These are phyloP conservation scores for Leishmania mexicana DNA, from an alignment of 208 protist species.

Conservation along the genomic window DNA sequence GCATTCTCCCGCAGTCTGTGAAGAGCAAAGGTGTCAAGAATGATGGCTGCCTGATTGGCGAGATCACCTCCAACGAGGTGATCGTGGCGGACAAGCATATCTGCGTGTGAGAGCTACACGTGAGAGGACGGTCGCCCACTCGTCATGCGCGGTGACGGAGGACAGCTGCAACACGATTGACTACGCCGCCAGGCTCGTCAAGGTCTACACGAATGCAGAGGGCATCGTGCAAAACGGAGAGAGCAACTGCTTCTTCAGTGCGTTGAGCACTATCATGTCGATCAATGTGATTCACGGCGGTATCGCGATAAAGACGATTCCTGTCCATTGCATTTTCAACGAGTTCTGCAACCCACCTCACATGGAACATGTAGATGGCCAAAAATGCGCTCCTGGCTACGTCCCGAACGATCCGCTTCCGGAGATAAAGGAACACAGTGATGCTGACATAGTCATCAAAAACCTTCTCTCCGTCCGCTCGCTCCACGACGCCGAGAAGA, in stretches of 20 bases:
- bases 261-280: constrained; percentile 40
- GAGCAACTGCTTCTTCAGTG: constrained; percentile 36
- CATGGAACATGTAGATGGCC: constrained; percentile 34
- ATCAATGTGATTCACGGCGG: constrained; percentile 58
- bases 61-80: constrained; percentile 61
- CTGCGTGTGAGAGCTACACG: constrained; percentile 31
- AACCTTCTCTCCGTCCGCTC: constrained; percentile 29
- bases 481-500: constrained; percentile 32
- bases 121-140: constrained; percentile 43
- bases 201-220: constrained; percentile 51
- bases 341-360: constrained; percentile 47
- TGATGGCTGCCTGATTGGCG: constrained; percentile 60
- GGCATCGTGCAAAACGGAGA: constrained; percentile 27
- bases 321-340: constrained; percentile 40
- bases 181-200: constrained; percentile 52
- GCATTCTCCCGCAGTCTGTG: constrained; percentile 39
- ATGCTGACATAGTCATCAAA: constrained; percentile 32
- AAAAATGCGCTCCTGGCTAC: constrained; percentile 38
- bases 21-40: constrained; percentile 37
- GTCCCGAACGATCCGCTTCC: constrained; percentile 41
- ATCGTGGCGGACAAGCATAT: constrained; percentile 65
- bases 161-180: constrained; percentile 57
- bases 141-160: constrained; percentile 42
- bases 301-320: constrained; percentile 60
- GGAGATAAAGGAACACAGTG: constrained; percentile 41